phyloP scores from a whole-genome alignment of 495 filamentous ascomycete species.

The Penicillium daleae region DNA sequence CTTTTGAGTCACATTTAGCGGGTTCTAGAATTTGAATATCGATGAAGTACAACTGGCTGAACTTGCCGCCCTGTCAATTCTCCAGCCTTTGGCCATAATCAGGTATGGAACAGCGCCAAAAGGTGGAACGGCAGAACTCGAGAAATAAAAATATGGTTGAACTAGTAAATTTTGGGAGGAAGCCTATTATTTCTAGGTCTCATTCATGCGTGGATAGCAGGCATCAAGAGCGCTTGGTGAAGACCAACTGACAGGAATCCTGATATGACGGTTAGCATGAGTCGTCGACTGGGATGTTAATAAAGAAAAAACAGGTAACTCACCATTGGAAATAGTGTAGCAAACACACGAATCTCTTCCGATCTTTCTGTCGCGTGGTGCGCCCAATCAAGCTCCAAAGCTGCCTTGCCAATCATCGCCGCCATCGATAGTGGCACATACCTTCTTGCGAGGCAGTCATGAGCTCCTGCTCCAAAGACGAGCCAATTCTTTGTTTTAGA shows the following conservation, averaged over 20 bases:
- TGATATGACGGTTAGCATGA: constrained; percentile 20
- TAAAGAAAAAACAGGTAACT: too few species aligned
- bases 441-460: constrained; percentile 88
- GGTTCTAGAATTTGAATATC: too few species aligned
- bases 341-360: constrained; percentile 95
- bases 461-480: constrained; percentile 89
- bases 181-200: background rate
- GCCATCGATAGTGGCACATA: constrained; percentile 87
- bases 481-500: constrained; percentile 92
- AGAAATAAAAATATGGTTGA: too few species aligned
- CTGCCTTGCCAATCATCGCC: constrained; percentile 86
- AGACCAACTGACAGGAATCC: constrained; percentile 67
- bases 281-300: too few species aligned
- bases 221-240: constrained; percentile 40
- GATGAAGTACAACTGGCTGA: too few species aligned
- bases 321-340: constrained; percentile 92
- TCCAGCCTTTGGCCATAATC: too few species aligned
- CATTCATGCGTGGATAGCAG: background rate
- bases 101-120: too few species aligned
- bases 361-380: constrained; percentile 76
- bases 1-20: too few species aligned
- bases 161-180: too few species aligned
- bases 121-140: too few species aligned
- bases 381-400: constrained; percentile 79
- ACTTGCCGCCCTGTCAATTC: too few species aligned